A percentile compares a stretch with the other conserved stretches of the same genome.
phyloP scores from a whole-genome alignment of 139 green algal species.

The Asterochloris sp. region DNA sequence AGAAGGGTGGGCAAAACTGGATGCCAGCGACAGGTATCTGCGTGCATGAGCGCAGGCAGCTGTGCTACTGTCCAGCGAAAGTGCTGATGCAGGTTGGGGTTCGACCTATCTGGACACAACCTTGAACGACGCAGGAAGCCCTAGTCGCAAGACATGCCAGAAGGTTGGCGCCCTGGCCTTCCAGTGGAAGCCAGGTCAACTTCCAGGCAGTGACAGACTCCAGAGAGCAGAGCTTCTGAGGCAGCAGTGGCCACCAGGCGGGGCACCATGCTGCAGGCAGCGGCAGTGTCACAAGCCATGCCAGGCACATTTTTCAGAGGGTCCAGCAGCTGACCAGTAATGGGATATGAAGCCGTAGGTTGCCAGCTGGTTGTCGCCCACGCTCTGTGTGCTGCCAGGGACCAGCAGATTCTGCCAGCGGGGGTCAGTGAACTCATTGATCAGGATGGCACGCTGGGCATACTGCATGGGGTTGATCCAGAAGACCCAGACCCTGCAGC shows the following conservation, averaged over 20 bases:
- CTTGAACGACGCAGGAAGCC: too few relatives aligned
- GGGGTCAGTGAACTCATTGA: slow-evolving; percentile 29
- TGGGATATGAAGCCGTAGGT: not conserved
- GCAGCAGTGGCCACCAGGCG: not conserved
- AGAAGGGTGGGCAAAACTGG: too few relatives aligned
- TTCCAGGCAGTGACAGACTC: too few relatives aligned
- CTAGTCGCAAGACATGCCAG: too few relatives aligned
- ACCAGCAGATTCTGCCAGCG: slow-evolving; percentile 17
- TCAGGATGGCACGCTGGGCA: slow-evolving; percentile 6
- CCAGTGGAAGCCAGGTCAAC: too few relatives aligned
- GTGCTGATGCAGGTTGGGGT: too few relatives aligned
- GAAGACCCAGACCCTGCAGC: slow-evolving; percentile 1
- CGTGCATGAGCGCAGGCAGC: too few relatives aligned
- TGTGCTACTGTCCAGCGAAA: too few relatives aligned
- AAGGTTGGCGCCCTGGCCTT: too few relatives aligned
- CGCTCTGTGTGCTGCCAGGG: not conserved
- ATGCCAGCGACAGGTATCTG: too few relatives aligned
- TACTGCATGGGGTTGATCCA: slow-evolving; percentile 20
- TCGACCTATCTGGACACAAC: too few relatives aligned
- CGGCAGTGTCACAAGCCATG: not conserved
- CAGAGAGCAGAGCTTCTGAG: too few relatives aligned
- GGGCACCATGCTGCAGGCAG: slow-evolving; percentile 2
- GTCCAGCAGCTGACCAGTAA: slow-evolving; percentile 4
- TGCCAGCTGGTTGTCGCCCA: slow-evolving; percentile 10
- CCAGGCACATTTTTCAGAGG: not conserved